Percentiles rank a stretch among this genome's conserved stretches.
Conservation (phyloP, 2,329 filamentous ascomycete genomes). For the Plenodomus tracheiphilus region DNA sequence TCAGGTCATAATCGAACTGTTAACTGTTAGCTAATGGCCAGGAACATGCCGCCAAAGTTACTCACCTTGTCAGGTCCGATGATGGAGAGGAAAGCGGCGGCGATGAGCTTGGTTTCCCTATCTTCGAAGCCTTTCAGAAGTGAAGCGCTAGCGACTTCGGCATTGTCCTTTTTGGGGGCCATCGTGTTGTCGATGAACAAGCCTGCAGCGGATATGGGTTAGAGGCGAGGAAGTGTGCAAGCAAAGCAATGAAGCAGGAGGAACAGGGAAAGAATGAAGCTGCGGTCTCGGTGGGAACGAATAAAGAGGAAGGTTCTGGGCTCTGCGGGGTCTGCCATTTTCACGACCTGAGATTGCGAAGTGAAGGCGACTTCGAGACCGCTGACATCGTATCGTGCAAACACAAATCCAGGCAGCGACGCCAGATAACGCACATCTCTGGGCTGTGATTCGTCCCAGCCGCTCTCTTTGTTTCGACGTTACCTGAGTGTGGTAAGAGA, state of each 20-base stretch:
- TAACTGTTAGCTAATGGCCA: neutral
- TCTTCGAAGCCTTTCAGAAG: slow-evolving; percentile 24
- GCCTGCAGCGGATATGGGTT: neutral
- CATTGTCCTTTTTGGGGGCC: slow-evolving; percentile 37
- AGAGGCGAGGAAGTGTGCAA: neutral
- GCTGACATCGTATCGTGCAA: neutral
- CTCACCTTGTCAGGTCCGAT: slow-evolving; percentile 34
- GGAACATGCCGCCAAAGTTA: neutral
- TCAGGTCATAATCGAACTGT: slow-evolving; percentile 36
- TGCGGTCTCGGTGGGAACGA: neutral
- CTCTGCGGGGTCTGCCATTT: no score
- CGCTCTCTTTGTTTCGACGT: neutral
- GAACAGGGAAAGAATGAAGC: neutral
- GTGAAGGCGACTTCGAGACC: slow-evolving; percentile 10
- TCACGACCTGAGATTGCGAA: neutral
- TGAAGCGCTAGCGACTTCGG: neutral
- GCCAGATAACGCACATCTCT: slow-evolving; percentile 3
- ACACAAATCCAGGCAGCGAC: slow-evolving; percentile 2
- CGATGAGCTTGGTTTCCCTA: slow-evolving; percentile 34
- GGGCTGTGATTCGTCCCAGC: neutral
- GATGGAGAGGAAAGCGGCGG: slow-evolving; percentile 35
- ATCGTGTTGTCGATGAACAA: slow-evolving; percentile 10
- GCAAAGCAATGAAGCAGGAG: neutral
- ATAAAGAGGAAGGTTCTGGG: no score
- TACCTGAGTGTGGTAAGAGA: neutral